Base-by-base conservation (phyloP, 305 asterid species). In the Rubia peregrina region DNA sequence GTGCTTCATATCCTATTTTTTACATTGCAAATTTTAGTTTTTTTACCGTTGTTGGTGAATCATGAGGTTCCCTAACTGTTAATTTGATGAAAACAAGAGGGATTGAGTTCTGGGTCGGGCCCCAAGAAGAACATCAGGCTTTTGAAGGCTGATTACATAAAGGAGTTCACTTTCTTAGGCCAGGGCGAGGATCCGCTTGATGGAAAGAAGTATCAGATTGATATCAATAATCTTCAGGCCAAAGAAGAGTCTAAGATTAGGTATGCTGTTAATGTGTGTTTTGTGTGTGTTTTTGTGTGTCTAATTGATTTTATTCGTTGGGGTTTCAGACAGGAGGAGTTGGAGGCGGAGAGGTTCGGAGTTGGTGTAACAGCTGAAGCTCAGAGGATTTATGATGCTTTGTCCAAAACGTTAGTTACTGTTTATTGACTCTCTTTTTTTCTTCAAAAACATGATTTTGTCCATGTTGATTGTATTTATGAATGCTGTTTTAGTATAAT, bases 111-210 rank as follows among this genome's bases (percentile, higher is more conserved):
- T 61, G 96, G 88, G 78, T 71, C 88, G 17, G 96, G 92, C 49
- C 78, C 88, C 14, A 90, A 84, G 85, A 86, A 86, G 85, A 86
- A 87, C 62, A 78, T 90, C 62, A 85, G 98, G 83, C 78, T 93
- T 5, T 83, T 92, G 53, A 93, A 93, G 82, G 96, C 94, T 57
- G 87, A 87, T 78, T 89, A 80, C 77, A 85, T 93, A 30, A 86
- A 89, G 69, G 97, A 93, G 24, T 90, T 89, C 78, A 77, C 79
- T 71, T 82, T 73, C 53, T 49, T 93, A 80, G 97, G 95, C 71
- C 95, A 86, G 71, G 88, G 82, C 40, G 94, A 93, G 63, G 97
- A 93, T 74, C 97, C 97, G n/a, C 90, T 93, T 73, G 98, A 89
- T 84, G 79, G 71, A 14, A 86, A 76, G 71, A 90, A 86, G 79